phyloP scores from a whole-genome alignment of 306 rosid species.

The Hylodesmum podocarpum region DNA sequence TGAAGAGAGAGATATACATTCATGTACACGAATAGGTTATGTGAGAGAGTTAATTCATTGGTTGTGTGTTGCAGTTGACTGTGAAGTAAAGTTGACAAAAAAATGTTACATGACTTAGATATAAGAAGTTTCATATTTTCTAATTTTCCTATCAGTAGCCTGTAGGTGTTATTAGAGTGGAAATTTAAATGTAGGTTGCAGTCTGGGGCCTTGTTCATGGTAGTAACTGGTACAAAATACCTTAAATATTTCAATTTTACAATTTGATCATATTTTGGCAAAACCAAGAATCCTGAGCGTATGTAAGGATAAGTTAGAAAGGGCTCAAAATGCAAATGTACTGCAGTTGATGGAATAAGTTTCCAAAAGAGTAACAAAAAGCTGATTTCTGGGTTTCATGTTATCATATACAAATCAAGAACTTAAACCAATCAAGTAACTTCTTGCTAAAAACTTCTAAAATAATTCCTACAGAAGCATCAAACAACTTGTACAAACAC shows the following conservation, averaged over 20 bases:
- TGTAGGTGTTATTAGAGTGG: neutral
- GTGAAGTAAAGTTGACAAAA: no score
- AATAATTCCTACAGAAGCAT: constrained; percentile 37
- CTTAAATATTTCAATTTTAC: neutral
- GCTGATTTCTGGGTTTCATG: constrained; percentile 31
- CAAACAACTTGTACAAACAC: constrained; percentile 38
- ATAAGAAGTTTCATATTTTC: neutral
- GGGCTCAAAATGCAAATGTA: neutral
- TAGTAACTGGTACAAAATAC: neutral
- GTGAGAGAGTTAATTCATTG: no score
- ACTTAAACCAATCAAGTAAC: constrained; percentile 23
- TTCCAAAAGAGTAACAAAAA: constrained; percentile 4
- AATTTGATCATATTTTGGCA: neutral
- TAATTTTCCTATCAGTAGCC: neutral
- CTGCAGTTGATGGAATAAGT: neutral
- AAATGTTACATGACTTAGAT: constrained; percentile 47
- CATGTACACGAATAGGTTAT: no score
- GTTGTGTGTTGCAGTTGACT: no score
- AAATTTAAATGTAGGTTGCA: constrained; percentile 4
- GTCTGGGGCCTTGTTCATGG: no score
- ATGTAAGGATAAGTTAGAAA: constrained; percentile 7
- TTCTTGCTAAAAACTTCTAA: constrained; percentile 35
- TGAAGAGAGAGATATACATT: no score
- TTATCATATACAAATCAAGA: constrained; percentile 36
- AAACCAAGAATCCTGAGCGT: neutral